Evolutionary conservation across 2,329 filamentous ascomycete species (phyloP).

Genomic region (Calonectria multiphialidica): DNA sequence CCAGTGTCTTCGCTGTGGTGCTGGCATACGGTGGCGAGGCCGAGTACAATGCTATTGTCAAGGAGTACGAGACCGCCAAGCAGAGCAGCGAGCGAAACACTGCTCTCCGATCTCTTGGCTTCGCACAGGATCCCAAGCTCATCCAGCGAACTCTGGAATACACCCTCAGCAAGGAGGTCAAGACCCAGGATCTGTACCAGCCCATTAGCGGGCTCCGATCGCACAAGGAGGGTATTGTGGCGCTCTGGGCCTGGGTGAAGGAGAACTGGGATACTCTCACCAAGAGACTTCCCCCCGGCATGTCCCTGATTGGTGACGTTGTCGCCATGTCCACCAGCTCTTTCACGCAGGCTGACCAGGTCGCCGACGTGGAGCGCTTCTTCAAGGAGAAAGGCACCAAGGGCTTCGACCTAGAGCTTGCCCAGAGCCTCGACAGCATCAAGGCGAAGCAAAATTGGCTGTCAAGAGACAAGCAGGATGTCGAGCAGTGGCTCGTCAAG

Average conservation of each 20-base stretch:
- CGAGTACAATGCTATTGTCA: constrained; percentile 44
- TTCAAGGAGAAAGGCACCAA: constrained; percentile 85
- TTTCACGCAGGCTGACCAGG: constrained; percentile 83
- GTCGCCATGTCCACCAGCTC: constrained; percentile 85
- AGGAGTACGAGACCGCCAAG: constrained; percentile 58
- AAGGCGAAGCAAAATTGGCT: constrained; percentile 78
- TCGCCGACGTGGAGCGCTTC: constrained; percentile 82
- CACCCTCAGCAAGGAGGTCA: constrained; percentile 83
- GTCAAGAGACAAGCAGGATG: constrained; percentile 74
- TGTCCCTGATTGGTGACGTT: constrained; percentile 87
- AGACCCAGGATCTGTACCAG: constrained; percentile 95
- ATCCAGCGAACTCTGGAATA: constrained; percentile 85
- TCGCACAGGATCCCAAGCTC: constrained; percentile 81
- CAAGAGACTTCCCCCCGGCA: constrained; percentile 85
- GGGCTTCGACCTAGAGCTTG: constrained; percentile 87
- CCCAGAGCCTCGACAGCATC: constrained; percentile 90
- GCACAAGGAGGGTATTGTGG: constrained; percentile 82
- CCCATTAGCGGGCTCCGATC: constrained; percentile 83
- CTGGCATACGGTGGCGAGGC: constrained; percentile 85
- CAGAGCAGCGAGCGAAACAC: constrained; percentile 92
- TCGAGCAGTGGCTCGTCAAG: constrained; percentile 65
- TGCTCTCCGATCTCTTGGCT: constrained; percentile 85
- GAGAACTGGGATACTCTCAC: constrained; percentile 89
- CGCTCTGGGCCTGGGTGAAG: constrained; percentile 86
- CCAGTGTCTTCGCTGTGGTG: constrained; percentile 87